Percentiles rank a stretch among this genome's conserved stretches.
phyloP scores from a whole-genome alignment of 2,329 filamentous ascomycete species.

The Hypocrella siamensis region DNA sequence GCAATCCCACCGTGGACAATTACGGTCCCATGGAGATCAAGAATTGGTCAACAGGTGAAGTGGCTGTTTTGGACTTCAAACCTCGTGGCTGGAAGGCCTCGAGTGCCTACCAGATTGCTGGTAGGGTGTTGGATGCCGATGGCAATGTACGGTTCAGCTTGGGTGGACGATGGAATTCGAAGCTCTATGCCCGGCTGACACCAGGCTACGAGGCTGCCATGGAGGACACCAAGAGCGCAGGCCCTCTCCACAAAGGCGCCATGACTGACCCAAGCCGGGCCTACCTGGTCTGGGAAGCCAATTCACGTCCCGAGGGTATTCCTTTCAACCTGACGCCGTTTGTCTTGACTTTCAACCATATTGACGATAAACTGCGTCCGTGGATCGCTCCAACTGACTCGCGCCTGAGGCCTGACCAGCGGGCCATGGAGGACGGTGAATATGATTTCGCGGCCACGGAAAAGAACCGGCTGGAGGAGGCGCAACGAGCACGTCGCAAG shows the following conservation, averaged over 20 bases:
- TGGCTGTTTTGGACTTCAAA: constrained; percentile 86
- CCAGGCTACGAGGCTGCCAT: constrained; percentile 73
- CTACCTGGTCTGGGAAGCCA: constrained; percentile 85
- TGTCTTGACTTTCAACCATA: constrained; percentile 82
- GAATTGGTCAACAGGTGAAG: constrained; percentile 90
- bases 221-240: constrained; percentile 33
- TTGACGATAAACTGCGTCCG: constrained; percentile 64
- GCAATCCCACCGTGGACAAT: constrained; percentile 92
- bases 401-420: constrained; percentile 80
- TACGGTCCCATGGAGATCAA: constrained; percentile 95
- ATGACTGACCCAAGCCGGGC: constrained; percentile 56
- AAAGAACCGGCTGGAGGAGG: constrained; percentile 90
- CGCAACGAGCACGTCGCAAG: constrained; percentile 63
- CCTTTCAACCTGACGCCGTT: constrained; percentile 98
- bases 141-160: constrained; percentile 80
- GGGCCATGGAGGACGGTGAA: constrained; percentile 96
- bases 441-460: constrained; percentile 87
- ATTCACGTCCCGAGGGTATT: constrained; percentile 64
- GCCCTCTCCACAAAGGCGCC: constrained; percentile 28
- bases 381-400: constrained; percentile 87
- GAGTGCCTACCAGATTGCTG: constrained; percentile 75
- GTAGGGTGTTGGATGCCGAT: constrained; percentile 65
- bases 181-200: constrained; percentile 84
- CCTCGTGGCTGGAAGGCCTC: constrained; percentile 89
- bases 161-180: constrained; percentile 93